Evolutionary conservation across 257 asterid genomes (phyloP), one percentile per base, ranked within the genome.

Genomic region (Pogostemon cablin): DNA sequence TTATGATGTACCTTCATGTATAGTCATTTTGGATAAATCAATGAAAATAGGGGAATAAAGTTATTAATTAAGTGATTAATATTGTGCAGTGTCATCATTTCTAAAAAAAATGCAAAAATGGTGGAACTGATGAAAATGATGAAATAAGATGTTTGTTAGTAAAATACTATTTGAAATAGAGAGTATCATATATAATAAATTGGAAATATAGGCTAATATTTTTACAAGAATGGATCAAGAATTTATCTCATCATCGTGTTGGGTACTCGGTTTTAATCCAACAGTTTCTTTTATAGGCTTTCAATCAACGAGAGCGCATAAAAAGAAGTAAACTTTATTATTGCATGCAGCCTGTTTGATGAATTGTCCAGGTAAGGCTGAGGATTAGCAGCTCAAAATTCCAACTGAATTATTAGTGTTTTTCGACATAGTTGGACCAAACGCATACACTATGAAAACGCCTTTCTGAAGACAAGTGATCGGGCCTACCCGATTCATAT

Each of bases 401-500:
- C 3, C 57, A 50, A 15, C 25, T 0, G 25, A 20, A 20, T 20
- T 20, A 20, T 20, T 20, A 20, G 25, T 20, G 25, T 20, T 20
- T 20, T 20, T 20, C 1, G 25, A 69, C 79, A 73, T 96, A 90
- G 44, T 60, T 73, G 11, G 89, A 53, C 9, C 75, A 5, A 1
- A 60, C 4, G 84, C 86, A 5, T 65, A 69, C 11, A 88, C 86
- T 9, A 62, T 63, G 76, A 69, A 83, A 2, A 56, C 72, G 37
- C 75, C 82, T 15, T 48, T 72, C 38, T 75, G 47, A 20, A 37
- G 86, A 69, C 97, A 90, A 34, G 69, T 5, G 17, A 87, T 62
- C 6, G 71, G 75, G 67, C 53, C 40, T 3, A 48, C 10, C 63
- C 9, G 15, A 0, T 0, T 0, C 25, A 20, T 20, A 20, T 20